Percentiles rank a stretch among this genome's conserved stretches.
Evolutionary conservation across 371 early-diverging fungal species (phyloP).

Genomic region (Parasitella parasitica): DNA sequence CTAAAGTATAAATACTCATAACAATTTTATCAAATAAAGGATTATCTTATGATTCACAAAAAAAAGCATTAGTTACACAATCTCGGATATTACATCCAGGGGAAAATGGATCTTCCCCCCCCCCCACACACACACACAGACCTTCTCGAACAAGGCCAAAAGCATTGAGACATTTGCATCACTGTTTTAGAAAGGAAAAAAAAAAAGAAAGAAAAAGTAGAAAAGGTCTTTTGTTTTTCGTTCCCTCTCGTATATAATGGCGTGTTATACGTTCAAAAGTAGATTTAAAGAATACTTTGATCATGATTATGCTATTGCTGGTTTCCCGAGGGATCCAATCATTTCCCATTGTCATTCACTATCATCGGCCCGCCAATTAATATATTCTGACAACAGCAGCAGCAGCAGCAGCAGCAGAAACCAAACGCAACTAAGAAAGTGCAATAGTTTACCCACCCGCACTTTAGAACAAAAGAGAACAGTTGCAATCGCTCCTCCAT

Average conservation of each 20-base stretch:
- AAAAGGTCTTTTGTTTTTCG: neutral
- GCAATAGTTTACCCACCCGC: neutral
- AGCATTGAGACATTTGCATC: neutral
- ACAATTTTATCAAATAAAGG: no score
- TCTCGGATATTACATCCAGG: conserved; percentile 9
- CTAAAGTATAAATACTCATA: no score
- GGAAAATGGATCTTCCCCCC: neutral
- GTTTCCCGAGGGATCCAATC: neutral
- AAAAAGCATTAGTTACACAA: no score
- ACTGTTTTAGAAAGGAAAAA: neutral
- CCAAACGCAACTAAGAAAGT: neutral
- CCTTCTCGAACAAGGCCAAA: neutral
- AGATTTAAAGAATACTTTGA: neutral
- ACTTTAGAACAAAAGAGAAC: neutral
- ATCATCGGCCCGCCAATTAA: neutral
- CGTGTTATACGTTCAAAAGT: neutral
- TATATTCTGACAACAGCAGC: neutral
- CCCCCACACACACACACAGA: no score
- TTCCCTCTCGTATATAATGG: neutral
- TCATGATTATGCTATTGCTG: neutral
- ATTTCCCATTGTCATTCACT: neutral
- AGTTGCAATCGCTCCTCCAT: neutral
- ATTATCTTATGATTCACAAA: no score
- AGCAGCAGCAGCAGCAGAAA: no score
- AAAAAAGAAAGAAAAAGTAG: neutral